These are phyloP conservation scores for Gymnopilus junonius DNA, from an alignment of 768 basidiomycete genomes.

Conservation along the genomic window DNA sequence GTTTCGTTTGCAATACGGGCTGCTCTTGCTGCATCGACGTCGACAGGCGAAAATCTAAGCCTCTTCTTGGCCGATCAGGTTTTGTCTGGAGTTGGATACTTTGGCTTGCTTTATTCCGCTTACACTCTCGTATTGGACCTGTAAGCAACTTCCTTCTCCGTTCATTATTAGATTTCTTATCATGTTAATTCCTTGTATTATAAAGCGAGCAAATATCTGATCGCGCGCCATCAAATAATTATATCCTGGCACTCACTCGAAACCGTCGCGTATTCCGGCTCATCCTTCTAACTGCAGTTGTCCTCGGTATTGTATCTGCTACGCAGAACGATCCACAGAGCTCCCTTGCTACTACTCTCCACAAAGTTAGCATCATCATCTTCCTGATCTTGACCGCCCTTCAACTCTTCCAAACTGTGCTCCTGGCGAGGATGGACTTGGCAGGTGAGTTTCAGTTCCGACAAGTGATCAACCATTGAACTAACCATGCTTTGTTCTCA, in stretches of 20 bases:
- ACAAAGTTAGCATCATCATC: conserved; percentile 37
- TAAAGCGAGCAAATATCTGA: neutral
- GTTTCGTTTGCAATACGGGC: conserved; percentile 46
- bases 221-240: neutral
- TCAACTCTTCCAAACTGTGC: conserved; percentile 34
- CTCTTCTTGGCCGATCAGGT: conserved; percentile 43
- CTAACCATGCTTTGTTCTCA: neutral
- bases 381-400: conserved; percentile 41
- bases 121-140: conserved; percentile 47
- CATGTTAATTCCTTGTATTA: neutral
- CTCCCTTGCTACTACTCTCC: conserved; percentile 16
- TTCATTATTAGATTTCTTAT: neutral
- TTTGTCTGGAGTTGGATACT: conserved; percentile 47
- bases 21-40: conserved; percentile 32
- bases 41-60: conserved; percentile 34
- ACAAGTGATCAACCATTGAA: too few relatives aligned
- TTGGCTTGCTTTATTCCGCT: conserved; percentile 45
- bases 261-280: conserved; percentile 3
- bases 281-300: neutral
- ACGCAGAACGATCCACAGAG: neutral
- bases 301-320: neutral
- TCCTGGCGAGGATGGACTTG: conserved; percentile 28
- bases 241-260: neutral
- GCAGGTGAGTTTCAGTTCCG: conserved; percentile 15
- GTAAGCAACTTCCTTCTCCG: conserved; percentile 25